Base-by-base conservation (phyloP, 2,329 filamentous ascomycete species). In the Cercospora citrullina region DNA sequence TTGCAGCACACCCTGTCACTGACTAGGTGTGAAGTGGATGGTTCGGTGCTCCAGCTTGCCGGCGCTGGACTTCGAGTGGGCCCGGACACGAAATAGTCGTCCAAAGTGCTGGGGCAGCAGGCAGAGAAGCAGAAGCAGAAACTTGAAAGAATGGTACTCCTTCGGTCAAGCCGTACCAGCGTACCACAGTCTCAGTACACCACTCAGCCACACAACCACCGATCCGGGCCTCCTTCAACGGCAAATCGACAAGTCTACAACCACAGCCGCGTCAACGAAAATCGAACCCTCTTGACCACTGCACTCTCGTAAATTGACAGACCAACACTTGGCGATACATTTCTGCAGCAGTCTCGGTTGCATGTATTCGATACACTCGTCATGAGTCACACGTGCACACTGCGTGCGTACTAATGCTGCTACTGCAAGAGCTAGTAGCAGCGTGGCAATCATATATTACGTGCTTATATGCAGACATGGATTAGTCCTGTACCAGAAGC, bases 401-500 rank as follows among this genome's bases (percentile, higher is more conserved):
- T n/a, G 36, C 12, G 21, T 53, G 48, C 23, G 48, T 53, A 23
- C 48, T 53, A 14, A 28, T 5, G 5, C 21, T 28, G 23, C 21
- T 53, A 23, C 23, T 16, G 48, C 23, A 53, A 53, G 36, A 39
- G 60, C 60, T 39, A 30, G 10, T 2, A 21, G 30, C 36, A 62
- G 36, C 33, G 18, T 48, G 33, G 36, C 18, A 45, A 23, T 18
- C 45, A 48, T 26, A 45, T 23, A 45, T 48, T 26, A 23, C 60
- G 60, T 30, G 60, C 60, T 62, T 45, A n/a, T 30, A 62, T 45
- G 23, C 60, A 30, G 23, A 45, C 60, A 45, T 45, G 12, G 36
- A 51, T n/a, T 48, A 45, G 33, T 45, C 16, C 14, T 12, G 23
- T 18, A 26, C 16, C n/a, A 26, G 12, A 8, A 8, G 26, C 60